Percentiles rank a stretch among this genome's conserved stretches.
These are phyloP conservation scores for Entomortierella beljakovae DNA, from an alignment of 192 early-diverging fungal species.

Conservation along the genomic window DNA sequence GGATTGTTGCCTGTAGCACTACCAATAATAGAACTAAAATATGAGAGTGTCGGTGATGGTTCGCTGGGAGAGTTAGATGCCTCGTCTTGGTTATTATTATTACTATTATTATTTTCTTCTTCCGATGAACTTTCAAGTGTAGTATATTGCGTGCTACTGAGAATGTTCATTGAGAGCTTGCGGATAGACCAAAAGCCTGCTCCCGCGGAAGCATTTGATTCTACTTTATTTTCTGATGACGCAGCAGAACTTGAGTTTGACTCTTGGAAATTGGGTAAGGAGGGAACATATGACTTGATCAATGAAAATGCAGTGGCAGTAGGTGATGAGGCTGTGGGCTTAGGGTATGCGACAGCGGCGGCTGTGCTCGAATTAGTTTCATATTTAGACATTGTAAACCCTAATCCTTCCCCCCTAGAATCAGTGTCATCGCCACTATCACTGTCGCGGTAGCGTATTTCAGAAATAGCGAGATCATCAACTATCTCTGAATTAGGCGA, in stretches of 20 bases:
- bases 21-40: background rate
- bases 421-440: background rate
- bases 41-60: background rate
- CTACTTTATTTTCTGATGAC: background rate
- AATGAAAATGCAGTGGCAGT: conserved; percentile 12
- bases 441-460: conserved; percentile 4
- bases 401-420: too few species aligned
- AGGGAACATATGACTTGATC: conserved; percentile 33
- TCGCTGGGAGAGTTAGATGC: background rate
- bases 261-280: conserved; percentile 6
- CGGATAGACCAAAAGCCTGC: conserved; percentile 34
- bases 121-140: background rate
- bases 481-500: conserved; percentile 15
- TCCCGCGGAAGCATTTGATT: conserved; percentile 1
- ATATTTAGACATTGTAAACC: background rate
- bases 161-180: conserved; percentile 23
- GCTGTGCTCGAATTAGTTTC: background rate
- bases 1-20: background rate
- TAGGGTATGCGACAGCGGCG: background rate
- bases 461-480: conserved; percentile 8
- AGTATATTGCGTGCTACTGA: conserved; percentile 34
- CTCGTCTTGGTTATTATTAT: background rate
- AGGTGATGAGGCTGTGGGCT: background rate
- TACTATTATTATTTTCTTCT: too few species aligned
- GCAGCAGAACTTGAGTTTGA: background rate